These are phyloP conservation scores for Xylaria nigripes DNA, from an alignment of 495 filamentous ascomycete species.

Conservation along the genomic window DNA sequence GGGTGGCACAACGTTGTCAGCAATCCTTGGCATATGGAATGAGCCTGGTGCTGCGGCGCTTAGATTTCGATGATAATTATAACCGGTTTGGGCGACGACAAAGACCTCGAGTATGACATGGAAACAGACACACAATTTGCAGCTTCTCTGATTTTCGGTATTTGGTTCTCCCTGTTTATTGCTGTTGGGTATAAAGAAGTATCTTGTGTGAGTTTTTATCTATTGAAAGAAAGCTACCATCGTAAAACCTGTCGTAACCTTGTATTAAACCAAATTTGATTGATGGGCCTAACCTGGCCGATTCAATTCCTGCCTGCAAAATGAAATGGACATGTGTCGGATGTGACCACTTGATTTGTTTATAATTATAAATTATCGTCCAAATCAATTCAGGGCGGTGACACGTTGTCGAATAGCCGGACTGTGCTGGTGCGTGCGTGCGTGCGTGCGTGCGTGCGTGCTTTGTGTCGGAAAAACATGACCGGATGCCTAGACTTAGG, in stretches of 20 bases:
- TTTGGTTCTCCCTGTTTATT: too few relatives aligned
- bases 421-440: not conserved
- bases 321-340: not conserved
- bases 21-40: not conserved
- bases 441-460: not conserved
- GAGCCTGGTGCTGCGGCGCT: not conserved
- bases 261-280: too few relatives aligned
- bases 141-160: too few relatives aligned
- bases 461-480: not conserved
- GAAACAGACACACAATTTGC: not conserved
- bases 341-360: not conserved
- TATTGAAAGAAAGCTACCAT: too few relatives aligned
- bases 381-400: not conserved
- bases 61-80: not conserved
- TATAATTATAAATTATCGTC: not conserved
- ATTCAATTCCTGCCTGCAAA: not conserved
- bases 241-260: too few relatives aligned
- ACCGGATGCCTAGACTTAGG: not conserved
- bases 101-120: not conserved
- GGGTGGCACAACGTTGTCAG: not conserved
- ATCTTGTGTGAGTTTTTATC: too few relatives aligned
- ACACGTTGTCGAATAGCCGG: not conserved
- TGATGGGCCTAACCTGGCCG: too few relatives aligned
- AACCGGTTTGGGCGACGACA: not conserved
- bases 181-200: too few relatives aligned